Percentiles rank a stretch among this genome's conserved stretches.
Conservation (phyloP, 805 yeast genomes). For the Candida anglica region DNA sequence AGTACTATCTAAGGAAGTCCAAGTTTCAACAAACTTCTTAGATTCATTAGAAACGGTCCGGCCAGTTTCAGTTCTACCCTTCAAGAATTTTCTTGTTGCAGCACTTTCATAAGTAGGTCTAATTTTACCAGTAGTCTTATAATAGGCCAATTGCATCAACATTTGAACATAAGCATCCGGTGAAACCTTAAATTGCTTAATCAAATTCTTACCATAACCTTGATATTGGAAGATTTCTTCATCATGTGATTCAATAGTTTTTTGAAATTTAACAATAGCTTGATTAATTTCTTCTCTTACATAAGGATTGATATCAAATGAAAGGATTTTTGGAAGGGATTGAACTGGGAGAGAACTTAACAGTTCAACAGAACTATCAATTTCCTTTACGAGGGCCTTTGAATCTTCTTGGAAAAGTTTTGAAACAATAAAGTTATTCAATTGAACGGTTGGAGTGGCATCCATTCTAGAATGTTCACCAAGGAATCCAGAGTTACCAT, state of each 20-base stretch:
- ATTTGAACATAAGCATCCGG: constrained; percentile 95
- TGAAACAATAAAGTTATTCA: constrained; percentile 71
- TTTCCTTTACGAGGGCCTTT: constrained; percentile 20
- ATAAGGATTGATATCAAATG: constrained; percentile 56
- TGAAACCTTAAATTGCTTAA: constrained; percentile 78
- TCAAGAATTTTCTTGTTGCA: constrained; percentile 82
- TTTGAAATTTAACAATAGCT: constrained; percentile 56
- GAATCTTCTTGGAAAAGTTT: constrained; percentile 50
- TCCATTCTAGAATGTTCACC: constrained; percentile 99
- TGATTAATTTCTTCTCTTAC: constrained; percentile 46
- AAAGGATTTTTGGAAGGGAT: constrained; percentile 19
- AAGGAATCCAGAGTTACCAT: constrained; percentile 86
- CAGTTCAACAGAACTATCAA: constrained; percentile 10
- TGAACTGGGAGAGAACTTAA: constrained; percentile 1
- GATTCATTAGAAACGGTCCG: constrained; percentile 77
- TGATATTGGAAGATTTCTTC: constrained; percentile 75
- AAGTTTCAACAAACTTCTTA: constrained; percentile 64
- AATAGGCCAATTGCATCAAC: constrained; percentile 87
- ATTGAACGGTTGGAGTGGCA: constrained; percentile 89
- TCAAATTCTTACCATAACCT: constrained; percentile 81
- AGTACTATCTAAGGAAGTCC: constrained; percentile 55
- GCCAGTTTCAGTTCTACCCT: constrained; percentile 94
- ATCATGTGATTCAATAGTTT: constrained; percentile 63
- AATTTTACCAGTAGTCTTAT: constrained; percentile 70
- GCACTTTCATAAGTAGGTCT: constrained; percentile 96